These are phyloP conservation scores for Ceratocystiopsis minuta DNA, from an alignment of 2,329 filamentous ascomycete genomes.

Conservation along the genomic window DNA sequence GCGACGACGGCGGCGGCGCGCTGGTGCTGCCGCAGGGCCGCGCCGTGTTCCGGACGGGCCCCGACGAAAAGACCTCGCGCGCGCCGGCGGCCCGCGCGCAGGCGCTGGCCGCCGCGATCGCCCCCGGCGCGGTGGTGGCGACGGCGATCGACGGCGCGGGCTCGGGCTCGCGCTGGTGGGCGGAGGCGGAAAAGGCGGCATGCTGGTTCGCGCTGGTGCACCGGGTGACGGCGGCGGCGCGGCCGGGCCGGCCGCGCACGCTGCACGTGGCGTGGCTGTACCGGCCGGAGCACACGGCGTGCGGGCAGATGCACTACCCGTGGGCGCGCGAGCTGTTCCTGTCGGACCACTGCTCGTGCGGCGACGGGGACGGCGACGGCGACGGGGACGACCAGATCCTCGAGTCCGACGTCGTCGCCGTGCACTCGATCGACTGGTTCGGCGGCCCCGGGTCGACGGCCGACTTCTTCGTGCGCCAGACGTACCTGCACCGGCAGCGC, in stretches of 20 bases:
- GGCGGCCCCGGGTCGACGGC: conserved; percentile 24
- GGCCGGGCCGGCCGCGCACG: conserved; percentile 15
- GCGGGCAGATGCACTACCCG: conserved; percentile 48
- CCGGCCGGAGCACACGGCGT: conserved; percentile 50
- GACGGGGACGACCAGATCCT: conserved; percentile 24
- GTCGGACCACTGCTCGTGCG: conserved; percentile 58
- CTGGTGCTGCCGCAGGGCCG: conserved; percentile 1
- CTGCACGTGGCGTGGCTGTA: conserved; percentile 63
- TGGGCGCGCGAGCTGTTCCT: conserved; percentile 59
- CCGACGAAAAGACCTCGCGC: too few relatives aligned
- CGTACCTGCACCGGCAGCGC: conserved; percentile 40
- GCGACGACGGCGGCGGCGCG: neutral
- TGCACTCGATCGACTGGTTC: conserved; percentile 41
- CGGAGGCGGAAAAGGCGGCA: conserved; percentile 23
- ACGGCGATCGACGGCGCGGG: conserved; percentile 10
- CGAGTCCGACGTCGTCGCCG: conserved; percentile 36
- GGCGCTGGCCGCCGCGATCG: conserved; percentile 18
- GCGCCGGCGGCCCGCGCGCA: too few relatives aligned
- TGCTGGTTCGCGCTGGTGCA: conserved; percentile 61
- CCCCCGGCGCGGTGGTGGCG: conserved; percentile 25
- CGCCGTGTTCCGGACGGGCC: neutral
- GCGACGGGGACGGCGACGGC: conserved; percentile 21
- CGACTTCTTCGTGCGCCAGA: conserved; percentile 53
- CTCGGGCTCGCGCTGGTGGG: conserved; percentile 29
- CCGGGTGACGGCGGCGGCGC: conserved; percentile 21